These are phyloP conservation scores for Astragalus membranaceus DNA, from an alignment of 306 rosid species.

Conservation along the genomic window DNA sequence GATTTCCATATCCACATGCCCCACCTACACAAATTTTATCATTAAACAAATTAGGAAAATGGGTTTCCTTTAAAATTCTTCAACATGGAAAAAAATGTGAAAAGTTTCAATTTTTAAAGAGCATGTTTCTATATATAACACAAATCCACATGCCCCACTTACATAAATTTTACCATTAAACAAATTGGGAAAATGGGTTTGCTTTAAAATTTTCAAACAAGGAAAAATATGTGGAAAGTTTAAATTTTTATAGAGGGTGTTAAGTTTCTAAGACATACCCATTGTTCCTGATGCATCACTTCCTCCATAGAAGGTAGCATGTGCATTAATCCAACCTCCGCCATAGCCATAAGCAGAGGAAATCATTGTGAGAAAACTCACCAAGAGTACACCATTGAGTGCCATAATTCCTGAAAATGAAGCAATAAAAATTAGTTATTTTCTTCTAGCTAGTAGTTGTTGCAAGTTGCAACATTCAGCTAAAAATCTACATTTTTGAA, in stretches of 20 bases:
- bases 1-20: constrained; percentile 97
- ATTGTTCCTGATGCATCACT: constrained; percentile 98
- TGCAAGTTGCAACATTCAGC: background rate
- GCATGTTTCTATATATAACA: too few species aligned
- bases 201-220: background rate
- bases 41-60: background rate
- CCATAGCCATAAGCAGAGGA: constrained; percentile 49
- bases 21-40: constrained; percentile 50
- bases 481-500: background rate
- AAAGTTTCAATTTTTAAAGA: background rate
- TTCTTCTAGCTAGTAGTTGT: background rate
- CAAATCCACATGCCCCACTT: background rate
- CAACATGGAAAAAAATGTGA: background rate
- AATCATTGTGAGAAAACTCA: constrained; percentile 43
- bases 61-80: background rate
- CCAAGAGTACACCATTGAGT: constrained; percentile 29
- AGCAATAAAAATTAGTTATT: background rate
- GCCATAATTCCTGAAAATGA: constrained; percentile 60
- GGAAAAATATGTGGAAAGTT: too few species aligned
- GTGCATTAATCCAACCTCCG: constrained; percentile 83
- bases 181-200: background rate
- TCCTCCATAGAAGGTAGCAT: constrained; percentile 95
- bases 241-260: too few species aligned
- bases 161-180: too few species aligned
- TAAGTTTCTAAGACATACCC: constrained; percentile 40